Evolutionary conservation across 257 asterid genomes (phyloP).

Genomic region (Eustoma russellianum): DNA sequence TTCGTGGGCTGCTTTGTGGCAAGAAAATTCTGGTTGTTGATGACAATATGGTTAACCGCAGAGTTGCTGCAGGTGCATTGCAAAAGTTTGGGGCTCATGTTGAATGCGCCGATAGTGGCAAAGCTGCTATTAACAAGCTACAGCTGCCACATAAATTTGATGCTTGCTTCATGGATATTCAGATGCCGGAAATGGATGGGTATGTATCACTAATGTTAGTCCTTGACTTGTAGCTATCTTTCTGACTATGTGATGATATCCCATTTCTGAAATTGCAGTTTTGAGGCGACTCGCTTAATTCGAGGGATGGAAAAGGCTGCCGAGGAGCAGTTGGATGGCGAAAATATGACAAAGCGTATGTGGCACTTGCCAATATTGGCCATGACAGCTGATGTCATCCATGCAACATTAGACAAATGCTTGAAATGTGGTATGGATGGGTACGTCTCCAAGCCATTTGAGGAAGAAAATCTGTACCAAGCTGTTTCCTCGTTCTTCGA

Average conservation of each 20-base stretch:
- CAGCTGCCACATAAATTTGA: constrained; percentile 70
- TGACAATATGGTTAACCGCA: constrained; percentile 72
- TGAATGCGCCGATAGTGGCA: constrained; percentile 80
- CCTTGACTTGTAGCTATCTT: not conserved
- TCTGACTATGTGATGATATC: not conserved
- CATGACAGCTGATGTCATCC: constrained; percentile 92
- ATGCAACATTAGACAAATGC: constrained; percentile 72
- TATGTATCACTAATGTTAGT: constrained; percentile 17
- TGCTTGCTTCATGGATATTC: constrained; percentile 98
- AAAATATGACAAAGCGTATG: constrained; percentile 2
- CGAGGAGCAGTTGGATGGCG: constrained; percentile 24
- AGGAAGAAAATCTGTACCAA: constrained; percentile 68
- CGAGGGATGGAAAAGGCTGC: constrained; percentile 59
- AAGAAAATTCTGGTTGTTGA: constrained; percentile 86
- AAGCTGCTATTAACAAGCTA: constrained; percentile 66
- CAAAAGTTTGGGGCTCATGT: constrained; percentile 77
- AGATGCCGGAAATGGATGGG: constrained; percentile 99
- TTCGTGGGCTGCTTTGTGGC: constrained; percentile 55
- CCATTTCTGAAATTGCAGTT: constrained; percentile 31
- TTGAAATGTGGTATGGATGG: constrained; percentile 80
- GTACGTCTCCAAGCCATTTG: constrained; percentile 82
- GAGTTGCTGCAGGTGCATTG: constrained; percentile 93
- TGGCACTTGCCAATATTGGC: constrained; percentile 87
- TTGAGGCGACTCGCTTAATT: constrained; percentile 73
- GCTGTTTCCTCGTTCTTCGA: constrained; percentile 74